phyloP scores from a whole-genome alignment of 805 yeast genomes.

The Candida silvicultrix region DNA sequence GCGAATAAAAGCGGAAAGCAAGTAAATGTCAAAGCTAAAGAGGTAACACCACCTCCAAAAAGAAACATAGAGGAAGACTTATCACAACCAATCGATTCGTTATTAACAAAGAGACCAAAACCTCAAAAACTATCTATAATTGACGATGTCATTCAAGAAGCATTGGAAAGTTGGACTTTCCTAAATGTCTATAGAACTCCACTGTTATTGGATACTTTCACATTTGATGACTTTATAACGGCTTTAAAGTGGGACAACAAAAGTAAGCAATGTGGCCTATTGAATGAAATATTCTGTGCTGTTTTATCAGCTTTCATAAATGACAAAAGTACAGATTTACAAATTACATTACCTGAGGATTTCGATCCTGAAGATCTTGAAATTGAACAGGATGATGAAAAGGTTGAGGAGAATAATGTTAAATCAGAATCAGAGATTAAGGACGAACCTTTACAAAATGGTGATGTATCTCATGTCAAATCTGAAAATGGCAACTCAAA shows the following conservation, averaged over 20 bases:
- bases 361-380: slow-evolving; percentile 4
- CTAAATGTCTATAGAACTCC: slow-evolving; percentile 64
- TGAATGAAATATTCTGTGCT: slow-evolving; percentile 67
- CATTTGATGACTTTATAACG: slow-evolving; percentile 71
- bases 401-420: slow-evolving; percentile 5
- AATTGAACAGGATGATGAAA: slow-evolving; percentile 1
- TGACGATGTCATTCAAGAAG: slow-evolving; percentile 25
- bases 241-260: slow-evolving; percentile 36
- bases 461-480: slow-evolving; percentile 6
- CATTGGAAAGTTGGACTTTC: slow-evolving; percentile 71
- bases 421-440: slow-evolving; percentile 21
- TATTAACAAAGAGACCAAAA: slow-evolving; percentile 12
- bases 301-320: slow-evolving; percentile 49
- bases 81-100: slow-evolving; percentile 11
- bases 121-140: slow-evolving; percentile 13
- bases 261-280: slow-evolving; percentile 43
- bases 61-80: slow-evolving; percentile 18
- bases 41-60: slow-evolving; percentile 12
- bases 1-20: not conserved
- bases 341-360: slow-evolving; percentile 23
- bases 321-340: slow-evolving; percentile 31
- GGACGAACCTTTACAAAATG: slow-evolving; percentile 12
- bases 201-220: slow-evolving; percentile 60
- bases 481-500: slow-evolving; percentile 8
- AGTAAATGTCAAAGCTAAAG: not conserved